Conservation (phyloP, 2,329 filamentous ascomycete species). For the Sporothrix curviconia region DNA sequence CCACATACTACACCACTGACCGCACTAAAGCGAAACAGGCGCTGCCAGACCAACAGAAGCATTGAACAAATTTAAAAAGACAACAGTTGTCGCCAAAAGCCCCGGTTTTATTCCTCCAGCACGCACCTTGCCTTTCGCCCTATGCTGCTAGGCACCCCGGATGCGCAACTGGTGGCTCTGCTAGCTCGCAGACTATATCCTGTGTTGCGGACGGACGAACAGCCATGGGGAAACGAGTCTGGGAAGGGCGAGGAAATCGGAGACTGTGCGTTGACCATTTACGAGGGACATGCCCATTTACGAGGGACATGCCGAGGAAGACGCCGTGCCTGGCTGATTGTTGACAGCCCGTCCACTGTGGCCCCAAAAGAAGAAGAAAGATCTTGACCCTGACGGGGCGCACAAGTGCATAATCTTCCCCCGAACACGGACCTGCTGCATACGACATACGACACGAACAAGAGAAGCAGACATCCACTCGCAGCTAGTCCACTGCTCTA, state of each 20-base stretch:
- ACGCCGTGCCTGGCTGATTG: too few species aligned
- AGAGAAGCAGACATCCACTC: neutral
- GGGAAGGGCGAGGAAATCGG: neutral
- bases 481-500: neutral
- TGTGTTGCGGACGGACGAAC: neutral
- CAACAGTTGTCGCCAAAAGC: neutral
- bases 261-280: neutral
- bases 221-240: neutral
- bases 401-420: neutral
- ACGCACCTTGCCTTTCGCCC: too few species aligned
- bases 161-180: slow-evolving; percentile 1
- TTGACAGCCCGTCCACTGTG: too few species aligned
- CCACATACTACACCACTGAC: neutral
- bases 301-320: too few species aligned
- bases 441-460: slow-evolving; percentile 1
- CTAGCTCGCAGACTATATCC: slow-evolving; percentile 8
- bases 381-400: neutral
- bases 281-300: neutral
- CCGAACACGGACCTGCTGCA: neutral
- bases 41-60: neutral
- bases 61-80: slow-evolving; percentile 1
- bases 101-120: slow-evolving; percentile 2
- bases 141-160: neutral
- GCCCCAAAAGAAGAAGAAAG: too few species aligned
- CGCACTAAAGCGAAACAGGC: slow-evolving; percentile 3